Percentiles rank a stretch among this genome's conserved stretches.
Conservation (phyloP, 2,329 filamentous ascomycete species). For the Lasiodiplodia hormozganensis region DNA sequence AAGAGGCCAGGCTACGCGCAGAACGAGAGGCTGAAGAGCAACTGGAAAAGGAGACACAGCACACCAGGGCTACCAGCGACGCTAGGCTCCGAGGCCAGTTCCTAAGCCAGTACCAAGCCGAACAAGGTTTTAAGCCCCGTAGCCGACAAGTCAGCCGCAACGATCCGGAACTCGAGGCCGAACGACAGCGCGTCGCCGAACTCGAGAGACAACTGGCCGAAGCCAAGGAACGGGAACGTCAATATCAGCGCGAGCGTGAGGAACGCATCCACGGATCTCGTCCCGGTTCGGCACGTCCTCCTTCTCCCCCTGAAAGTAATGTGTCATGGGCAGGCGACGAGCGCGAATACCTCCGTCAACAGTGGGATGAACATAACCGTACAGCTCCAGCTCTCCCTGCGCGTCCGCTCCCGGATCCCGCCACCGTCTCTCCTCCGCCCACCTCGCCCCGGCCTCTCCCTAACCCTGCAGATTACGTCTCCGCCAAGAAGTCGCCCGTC, state of each 20-base stretch:
- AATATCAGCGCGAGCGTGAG: slow-evolving; percentile 68
- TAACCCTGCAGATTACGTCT: slow-evolving; percentile 38
- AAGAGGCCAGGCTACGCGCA: slow-evolving; percentile 73
- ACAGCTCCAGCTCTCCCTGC: slow-evolving; percentile 43
- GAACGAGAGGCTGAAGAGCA: slow-evolving; percentile 75
- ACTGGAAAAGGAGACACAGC: slow-evolving; percentile 70
- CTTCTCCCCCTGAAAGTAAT: slow-evolving; percentile 58
- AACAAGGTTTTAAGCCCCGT: slow-evolving; percentile 56
- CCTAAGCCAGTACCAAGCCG: slow-evolving; percentile 83
- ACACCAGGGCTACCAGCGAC: slow-evolving; percentile 67
- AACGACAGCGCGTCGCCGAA: slow-evolving; percentile 76
- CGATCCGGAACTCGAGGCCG: slow-evolving; percentile 56
- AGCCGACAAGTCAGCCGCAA: slow-evolving; percentile 48
- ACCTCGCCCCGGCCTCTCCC: slow-evolving; percentile 40
- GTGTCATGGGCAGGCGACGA: slow-evolving; percentile 71
- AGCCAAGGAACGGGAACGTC: slow-evolving; percentile 70
- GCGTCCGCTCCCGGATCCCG: slow-evolving; percentile 58
- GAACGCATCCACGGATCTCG: slow-evolving; percentile 44
- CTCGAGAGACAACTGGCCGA: slow-evolving; percentile 76
- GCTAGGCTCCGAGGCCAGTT: slow-evolving; percentile 80
- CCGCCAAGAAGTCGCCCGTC: slow-evolving; percentile 31
- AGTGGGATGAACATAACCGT: slow-evolving; percentile 56
- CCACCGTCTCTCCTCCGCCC: slow-evolving; percentile 22
- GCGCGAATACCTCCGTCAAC: slow-evolving; percentile 67
- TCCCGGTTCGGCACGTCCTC: slow-evolving; percentile 38